Evolutionary conservation across 371 early-diverging fungal genomes (phyloP).

Genomic region (Mucor irregularis): DNA sequence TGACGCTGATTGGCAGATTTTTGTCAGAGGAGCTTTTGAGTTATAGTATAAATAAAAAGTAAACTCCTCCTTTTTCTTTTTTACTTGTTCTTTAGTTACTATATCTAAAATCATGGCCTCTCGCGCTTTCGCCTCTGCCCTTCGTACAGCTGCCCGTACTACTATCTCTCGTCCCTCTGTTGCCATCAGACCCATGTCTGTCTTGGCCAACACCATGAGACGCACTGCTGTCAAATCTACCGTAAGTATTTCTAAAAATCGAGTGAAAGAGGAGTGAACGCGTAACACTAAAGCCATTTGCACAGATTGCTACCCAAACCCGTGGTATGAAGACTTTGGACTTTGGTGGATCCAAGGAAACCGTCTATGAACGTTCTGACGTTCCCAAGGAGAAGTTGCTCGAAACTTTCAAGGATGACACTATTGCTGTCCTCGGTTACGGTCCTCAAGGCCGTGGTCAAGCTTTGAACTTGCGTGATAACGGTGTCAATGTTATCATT

Average conservation of each 20-base stretch:
- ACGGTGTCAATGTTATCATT: constrained; percentile 94
- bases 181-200: constrained; percentile 26
- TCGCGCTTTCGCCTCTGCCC: constrained; percentile 41
- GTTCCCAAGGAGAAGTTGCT: constrained; percentile 90
- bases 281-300: too few species aligned
- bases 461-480: constrained; percentile 95
- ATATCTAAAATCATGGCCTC: constrained; percentile 32
- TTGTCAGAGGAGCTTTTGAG: background rate
- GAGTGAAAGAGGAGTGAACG: background rate
- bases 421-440: constrained; percentile 95
- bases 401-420: constrained; percentile 91
- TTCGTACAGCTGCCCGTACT: constrained; percentile 45
- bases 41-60: background rate
- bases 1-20: constrained; percentile 23
- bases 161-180: constrained; percentile 33
- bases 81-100: constrained; percentile 8
- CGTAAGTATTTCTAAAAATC: constrained; percentile 16
- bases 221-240: constrained; percentile 37
- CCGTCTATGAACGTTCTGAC: constrained; percentile 94
- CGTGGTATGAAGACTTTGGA: constrained; percentile 92
- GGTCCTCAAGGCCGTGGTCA: constrained; percentile 98
- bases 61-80: background rate
- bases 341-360: constrained; percentile 93
- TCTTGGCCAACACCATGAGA: constrained; percentile 18
- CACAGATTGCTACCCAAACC: constrained; percentile 45